Percentiles rank a stretch among this genome's conserved stretches.
Evolutionary conservation across 768 basidiomycete genomes (phyloP).

Genomic region (Neoboletus brunneissimus): DNA sequence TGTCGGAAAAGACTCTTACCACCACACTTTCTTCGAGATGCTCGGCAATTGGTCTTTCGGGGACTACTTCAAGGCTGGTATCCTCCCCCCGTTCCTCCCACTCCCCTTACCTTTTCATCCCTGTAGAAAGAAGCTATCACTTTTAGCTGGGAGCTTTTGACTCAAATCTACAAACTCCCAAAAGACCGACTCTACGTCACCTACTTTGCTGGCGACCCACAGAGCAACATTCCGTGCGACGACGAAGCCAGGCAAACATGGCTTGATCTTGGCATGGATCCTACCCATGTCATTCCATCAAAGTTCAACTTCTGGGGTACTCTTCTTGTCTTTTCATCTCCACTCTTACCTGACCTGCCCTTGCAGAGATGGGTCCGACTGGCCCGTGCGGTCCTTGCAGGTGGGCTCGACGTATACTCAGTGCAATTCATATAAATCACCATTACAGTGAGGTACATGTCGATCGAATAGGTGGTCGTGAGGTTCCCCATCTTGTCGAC

Average conservation of each 20-base stretch:
- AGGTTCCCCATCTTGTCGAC: slow-evolving; percentile 91
- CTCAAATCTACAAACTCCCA: slow-evolving; percentile 82
- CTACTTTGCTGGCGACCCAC: slow-evolving; percentile 94
- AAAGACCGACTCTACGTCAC: slow-evolving; percentile 93
- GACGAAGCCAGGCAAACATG: slow-evolving; percentile 84
- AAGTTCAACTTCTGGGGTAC: slow-evolving; percentile 99
- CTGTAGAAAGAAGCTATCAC: slow-evolving; percentile 84
- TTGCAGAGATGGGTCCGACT: slow-evolving; percentile 93
- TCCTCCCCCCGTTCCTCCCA: neutral
- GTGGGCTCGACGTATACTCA: slow-evolving; percentile 33
- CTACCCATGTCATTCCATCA: slow-evolving; percentile 88
- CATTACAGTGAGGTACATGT: slow-evolving; percentile 84
- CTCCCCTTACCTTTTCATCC: slow-evolving; percentile 5
- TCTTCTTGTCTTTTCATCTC: slow-evolving; percentile 20
- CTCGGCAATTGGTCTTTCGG: slow-evolving; percentile 99
- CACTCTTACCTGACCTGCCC: slow-evolving; percentile 1
- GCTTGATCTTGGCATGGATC: slow-evolving; percentile 83
- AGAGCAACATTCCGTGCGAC: slow-evolving; percentile 83
- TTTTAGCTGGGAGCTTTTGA: slow-evolving; percentile 95
- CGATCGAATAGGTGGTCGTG: slow-evolving; percentile 96
- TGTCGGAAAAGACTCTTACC: slow-evolving; percentile 98
- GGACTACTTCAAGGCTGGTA: slow-evolving; percentile 93
- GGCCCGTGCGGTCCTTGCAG: slow-evolving; percentile 98
- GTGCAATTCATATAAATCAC: neutral
- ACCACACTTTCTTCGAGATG: slow-evolving; percentile 99